Conservation (phyloP, 331 rosid species). For the Acacia pycnantha region DNA sequence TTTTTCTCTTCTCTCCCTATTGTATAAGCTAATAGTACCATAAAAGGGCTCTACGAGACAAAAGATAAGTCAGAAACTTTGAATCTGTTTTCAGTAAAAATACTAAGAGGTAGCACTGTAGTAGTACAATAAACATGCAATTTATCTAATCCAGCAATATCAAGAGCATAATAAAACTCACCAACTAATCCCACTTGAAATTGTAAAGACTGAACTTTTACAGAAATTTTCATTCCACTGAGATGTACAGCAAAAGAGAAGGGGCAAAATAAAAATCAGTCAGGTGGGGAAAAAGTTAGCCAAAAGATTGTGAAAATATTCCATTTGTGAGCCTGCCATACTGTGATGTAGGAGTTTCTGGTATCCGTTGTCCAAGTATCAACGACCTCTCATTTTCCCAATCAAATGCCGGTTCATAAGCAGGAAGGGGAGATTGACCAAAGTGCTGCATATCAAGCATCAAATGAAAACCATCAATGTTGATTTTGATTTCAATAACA, state of each 20-base stretch:
- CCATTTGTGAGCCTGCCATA: slow-evolving; percentile 43
- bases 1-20: slow-evolving; percentile 94
- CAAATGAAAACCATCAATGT: slow-evolving; percentile 5
- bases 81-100: slow-evolving; percentile 31
- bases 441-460: slow-evolving; percentile 57
- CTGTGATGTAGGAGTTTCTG: slow-evolving; percentile 89
- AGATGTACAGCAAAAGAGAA: slow-evolving; percentile 34
- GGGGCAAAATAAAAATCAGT: slow-evolving; percentile 32
- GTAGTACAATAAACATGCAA: slow-evolving; percentile 19
- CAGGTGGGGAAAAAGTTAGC: slow-evolving; percentile 15
- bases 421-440: slow-evolving; percentile 91
- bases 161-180: slow-evolving; percentile 49
- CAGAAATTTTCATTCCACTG: slow-evolving; percentile 97
- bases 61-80: slow-evolving; percentile 40
- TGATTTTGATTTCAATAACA: not conserved
- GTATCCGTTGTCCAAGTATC: slow-evolving; percentile 95
- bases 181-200: slow-evolving; percentile 89
- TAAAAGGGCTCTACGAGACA: slow-evolving; percentile 80
- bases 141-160: slow-evolving; percentile 25
- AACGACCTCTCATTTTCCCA: slow-evolving; percentile 97
- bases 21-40: slow-evolving; percentile 96
- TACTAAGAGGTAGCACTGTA: slow-evolving; percentile 8
- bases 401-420: slow-evolving; percentile 96
- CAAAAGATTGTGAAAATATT: slow-evolving; percentile 1
- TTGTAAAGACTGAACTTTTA: slow-evolving; percentile 78